These are phyloP conservation scores for Penicillium herquei DNA, from an alignment of 495 filamentous ascomycete genomes.

Conservation along the genomic window DNA sequence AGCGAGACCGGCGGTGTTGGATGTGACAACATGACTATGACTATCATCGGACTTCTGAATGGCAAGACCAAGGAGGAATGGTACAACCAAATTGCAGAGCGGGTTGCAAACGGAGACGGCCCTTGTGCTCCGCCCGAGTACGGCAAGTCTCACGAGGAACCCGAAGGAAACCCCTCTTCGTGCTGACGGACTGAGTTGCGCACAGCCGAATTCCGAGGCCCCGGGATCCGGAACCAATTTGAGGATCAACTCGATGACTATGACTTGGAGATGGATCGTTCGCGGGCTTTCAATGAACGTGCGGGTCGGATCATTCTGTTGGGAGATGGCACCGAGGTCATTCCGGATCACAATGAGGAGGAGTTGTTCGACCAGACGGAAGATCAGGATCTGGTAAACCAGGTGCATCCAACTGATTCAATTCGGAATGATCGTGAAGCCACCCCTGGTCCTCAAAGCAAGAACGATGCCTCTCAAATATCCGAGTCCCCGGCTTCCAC, in stretches of 20 bases:
- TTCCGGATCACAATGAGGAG: constrained; percentile 80
- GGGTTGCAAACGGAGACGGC: constrained; percentile 95
- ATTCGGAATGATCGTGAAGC: constrained; percentile 52
- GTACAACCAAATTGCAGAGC: constrained; percentile 91
- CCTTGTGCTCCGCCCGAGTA: constrained; percentile 99
- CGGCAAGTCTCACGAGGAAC: constrained; percentile 71
- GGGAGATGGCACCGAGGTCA: constrained; percentile 87
- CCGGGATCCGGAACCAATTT: constrained; percentile 75
- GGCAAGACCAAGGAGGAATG: constrained; percentile 95
- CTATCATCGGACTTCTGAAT: constrained; percentile 80
- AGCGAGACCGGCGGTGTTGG: constrained; percentile 97
- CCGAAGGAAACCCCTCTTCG: constrained; percentile 40
- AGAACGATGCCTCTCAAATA: constrained; percentile 33
- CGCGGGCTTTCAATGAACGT: constrained; percentile 59
- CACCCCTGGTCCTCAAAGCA: constrained; percentile 53
- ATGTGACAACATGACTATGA: constrained; percentile 99
- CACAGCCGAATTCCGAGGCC: constrained; percentile 94
- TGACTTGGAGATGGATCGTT: constrained; percentile 74
- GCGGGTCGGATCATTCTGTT: constrained; percentile 87
- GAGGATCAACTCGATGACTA: constrained; percentile 92
- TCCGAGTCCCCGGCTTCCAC: constrained; percentile 51
- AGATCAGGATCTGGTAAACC: constrained; percentile 67
- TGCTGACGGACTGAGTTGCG: constrained; percentile 47
- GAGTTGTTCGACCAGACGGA: constrained; percentile 88
- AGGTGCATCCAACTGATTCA: constrained; percentile 48